Conservation (phyloP, 257 asterid genomes). For the Solanum pimpinellifolium region DNA sequence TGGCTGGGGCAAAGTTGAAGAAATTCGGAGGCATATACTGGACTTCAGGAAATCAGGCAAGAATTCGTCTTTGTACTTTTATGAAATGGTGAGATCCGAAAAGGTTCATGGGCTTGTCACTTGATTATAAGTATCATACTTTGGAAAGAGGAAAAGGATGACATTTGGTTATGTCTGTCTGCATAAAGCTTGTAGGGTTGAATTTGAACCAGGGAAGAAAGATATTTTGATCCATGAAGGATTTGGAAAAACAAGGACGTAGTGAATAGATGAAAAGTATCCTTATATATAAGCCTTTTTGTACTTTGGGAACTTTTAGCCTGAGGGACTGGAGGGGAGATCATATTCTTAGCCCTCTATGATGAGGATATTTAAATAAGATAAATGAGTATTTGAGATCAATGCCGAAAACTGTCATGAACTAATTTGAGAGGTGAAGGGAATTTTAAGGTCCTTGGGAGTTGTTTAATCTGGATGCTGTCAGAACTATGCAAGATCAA, state of each 20-base stretch:
- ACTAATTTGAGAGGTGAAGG: not conserved
- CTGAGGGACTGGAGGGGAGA: not conserved
- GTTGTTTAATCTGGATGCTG: not conserved
- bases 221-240: not conserved
- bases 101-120: not conserved
- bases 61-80: not conserved
- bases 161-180: not conserved
- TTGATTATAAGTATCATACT: not conserved
- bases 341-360: not conserved
- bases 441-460: not conserved
- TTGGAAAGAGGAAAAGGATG: not conserved
- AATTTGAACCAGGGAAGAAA: not conserved
- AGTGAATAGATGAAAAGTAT: not conserved
- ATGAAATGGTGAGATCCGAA: not conserved
- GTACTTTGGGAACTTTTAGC: not conserved
- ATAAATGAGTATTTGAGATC: not conserved
- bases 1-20: slow-evolving; percentile 99
- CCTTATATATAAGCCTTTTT: not conserved
- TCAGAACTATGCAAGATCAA: not conserved
- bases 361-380: not conserved
- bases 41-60: slow-evolving; percentile 91
- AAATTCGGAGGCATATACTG: slow-evolving; percentile 78
- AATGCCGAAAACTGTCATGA: not conserved
- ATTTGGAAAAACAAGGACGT: not conserved
- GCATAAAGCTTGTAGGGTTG: not conserved